A percentile compares a stretch with the other conserved stretches of the same genome.
Evolutionary conservation across 2,329 filamentous ascomycete species (phyloP).

Genomic region (Monosporascus cannonballus): DNA sequence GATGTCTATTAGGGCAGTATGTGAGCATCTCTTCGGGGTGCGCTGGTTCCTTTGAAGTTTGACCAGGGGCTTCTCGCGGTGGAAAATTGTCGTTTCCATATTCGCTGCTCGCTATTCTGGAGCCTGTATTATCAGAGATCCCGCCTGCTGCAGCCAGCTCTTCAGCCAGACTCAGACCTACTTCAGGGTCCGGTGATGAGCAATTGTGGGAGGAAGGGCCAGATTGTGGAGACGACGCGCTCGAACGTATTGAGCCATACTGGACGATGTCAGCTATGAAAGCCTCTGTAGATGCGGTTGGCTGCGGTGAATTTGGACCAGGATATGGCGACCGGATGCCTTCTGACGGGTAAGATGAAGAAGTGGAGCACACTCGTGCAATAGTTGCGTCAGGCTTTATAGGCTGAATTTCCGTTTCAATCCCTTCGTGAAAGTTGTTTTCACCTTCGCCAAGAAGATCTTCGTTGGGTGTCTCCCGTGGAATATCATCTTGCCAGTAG

Average conservation of each 20-base stretch:
- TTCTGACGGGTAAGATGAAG: slow-evolving; percentile 17
- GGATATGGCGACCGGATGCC: slow-evolving; percentile 12
- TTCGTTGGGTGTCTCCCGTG: not conserved
- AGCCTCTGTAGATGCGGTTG: slow-evolving; percentile 8
- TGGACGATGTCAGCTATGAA: slow-evolving; percentile 10
- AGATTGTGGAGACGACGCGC: not conserved
- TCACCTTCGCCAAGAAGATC: not conserved
- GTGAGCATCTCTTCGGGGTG: not conserved
- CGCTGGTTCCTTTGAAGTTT: not conserved
- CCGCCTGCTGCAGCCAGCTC: slow-evolving; percentile 8
- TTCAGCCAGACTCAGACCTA: slow-evolving; percentile 8
- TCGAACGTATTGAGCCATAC: slow-evolving; percentile 5
- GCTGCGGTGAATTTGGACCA: slow-evolving; percentile 6
- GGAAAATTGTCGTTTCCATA: not conserved
- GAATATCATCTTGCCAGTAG: not conserved
- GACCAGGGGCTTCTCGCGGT: not conserved
- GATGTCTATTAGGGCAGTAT: not conserved
- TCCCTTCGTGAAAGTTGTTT: not conserved
- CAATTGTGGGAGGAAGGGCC: slow-evolving; percentile 1
- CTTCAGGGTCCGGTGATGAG: not conserved
- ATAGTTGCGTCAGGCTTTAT: slow-evolving; percentile 1
- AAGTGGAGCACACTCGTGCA: slow-evolving; percentile 7
- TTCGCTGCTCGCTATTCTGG: slow-evolving; percentile 6
- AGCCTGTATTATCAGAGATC: slow-evolving; percentile 7
- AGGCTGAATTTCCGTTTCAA: not conserved